Evolutionary conservation across 179 eudicot genomes (phyloP).

Genomic region (Carnegiea gigantea): DNA sequence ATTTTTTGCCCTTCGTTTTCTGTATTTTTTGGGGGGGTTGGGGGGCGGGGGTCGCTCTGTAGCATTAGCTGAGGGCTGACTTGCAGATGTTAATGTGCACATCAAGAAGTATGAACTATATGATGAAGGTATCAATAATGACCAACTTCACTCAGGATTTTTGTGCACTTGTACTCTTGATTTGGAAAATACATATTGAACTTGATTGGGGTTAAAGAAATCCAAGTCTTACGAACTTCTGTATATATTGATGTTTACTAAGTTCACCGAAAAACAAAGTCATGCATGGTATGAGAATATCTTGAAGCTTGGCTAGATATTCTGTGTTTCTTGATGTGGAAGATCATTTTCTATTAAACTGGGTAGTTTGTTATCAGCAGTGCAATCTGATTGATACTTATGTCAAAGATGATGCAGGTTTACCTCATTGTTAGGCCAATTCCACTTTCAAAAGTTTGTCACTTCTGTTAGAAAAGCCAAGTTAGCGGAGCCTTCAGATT

Average conservation of each 20-base stretch:
- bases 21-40: too few relatives aligned
- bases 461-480: conserved; percentile 42
- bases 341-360: not conserved
- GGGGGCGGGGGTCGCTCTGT: too few relatives aligned
- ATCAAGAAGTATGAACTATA: not conserved
- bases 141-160: not conserved
- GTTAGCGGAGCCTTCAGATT: conserved; percentile 30
- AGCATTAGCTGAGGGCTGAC: not conserved
- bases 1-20: too few relatives aligned
- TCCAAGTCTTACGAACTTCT: not conserved
- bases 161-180: not conserved
- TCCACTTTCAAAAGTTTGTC: conserved; percentile 69
- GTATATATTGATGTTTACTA: not conserved
- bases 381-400: conserved; percentile 38
- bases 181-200: not conserved
- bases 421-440: conserved; percentile 69
- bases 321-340: not conserved
- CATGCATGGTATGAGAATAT: not conserved
- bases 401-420: conserved; percentile 62
- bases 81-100: not conserved
- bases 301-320: not conserved
- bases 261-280: not conserved
- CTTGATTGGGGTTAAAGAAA: not conserved
- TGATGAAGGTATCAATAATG: not conserved
- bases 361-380: not conserved